phyloP scores from a whole-genome alignment of 306 rosid species.

The barrel medic (Medicago truncatula) region DNA sequence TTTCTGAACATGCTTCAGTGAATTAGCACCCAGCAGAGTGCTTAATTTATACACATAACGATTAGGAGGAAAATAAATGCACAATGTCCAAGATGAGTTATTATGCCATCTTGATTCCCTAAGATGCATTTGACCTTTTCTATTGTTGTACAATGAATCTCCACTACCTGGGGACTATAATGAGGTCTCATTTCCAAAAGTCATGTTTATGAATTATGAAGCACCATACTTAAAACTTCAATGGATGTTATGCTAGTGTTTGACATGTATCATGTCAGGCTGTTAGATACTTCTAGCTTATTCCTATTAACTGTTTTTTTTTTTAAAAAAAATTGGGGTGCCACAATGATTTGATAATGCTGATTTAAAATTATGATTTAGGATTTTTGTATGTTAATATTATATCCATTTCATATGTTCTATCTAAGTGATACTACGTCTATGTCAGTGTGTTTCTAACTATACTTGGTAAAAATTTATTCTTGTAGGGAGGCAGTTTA shows the following conservation, averaged over 20 bases:
- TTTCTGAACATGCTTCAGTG: not conserved
- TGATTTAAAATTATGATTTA: not conserved
- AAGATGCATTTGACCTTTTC: not conserved
- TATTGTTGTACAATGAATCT: not conserved
- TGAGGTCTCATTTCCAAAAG: not conserved
- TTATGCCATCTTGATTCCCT: not conserved
- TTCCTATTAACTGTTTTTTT: not conserved
- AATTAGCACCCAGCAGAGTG: not conserved
- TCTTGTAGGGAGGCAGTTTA: constrained; percentile 83
- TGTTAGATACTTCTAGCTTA: not conserved
- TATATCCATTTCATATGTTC: not conserved
- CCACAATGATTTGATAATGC: constrained; percentile 13
- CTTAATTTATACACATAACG: not conserved
- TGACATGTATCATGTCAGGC: not conserved
- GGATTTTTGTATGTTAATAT: not conserved
- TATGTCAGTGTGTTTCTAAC: constrained; percentile 10
- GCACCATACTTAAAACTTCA: not conserved
- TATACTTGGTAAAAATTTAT: constrained; percentile 15
- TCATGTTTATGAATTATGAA: not conserved
- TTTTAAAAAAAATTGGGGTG: not conserved
- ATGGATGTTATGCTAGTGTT: not conserved
- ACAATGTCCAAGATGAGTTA: not conserved
- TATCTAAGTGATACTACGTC: constrained; percentile 4
- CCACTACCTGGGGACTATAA: not conserved
- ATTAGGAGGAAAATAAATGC: not conserved